phyloP scores from a whole-genome alignment of 768 basidiomycete genomes.

The Trichaptum fuscoviolaceum region DNA sequence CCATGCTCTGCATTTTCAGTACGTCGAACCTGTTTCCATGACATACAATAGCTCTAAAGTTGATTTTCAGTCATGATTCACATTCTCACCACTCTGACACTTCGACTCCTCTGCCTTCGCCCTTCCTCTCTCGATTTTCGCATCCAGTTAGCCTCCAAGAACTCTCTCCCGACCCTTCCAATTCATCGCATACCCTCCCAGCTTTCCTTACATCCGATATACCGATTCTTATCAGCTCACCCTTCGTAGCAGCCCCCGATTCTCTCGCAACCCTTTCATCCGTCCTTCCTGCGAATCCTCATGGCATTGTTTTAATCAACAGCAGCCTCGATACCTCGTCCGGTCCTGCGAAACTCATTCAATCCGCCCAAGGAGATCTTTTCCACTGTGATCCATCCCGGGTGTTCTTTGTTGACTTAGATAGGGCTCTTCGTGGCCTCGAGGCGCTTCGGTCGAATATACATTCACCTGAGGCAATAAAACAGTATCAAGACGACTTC shows the following conservation, averaged over 20 bases:
- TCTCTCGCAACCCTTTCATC: constrained; percentile 1
- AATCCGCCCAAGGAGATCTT: background rate
- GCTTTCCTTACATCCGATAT: background rate
- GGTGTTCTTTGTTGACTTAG: constrained; percentile 51
- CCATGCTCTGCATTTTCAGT: background rate
- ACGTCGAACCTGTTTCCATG: background rate
- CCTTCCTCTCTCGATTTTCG: background rate
- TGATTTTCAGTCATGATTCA: background rate
- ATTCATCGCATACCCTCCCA: background rate
- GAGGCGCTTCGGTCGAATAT: constrained; percentile 40
- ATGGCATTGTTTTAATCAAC: background rate
- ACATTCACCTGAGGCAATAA: constrained; percentile 44
- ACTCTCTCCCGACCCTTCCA: background rate
- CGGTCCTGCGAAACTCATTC: background rate
- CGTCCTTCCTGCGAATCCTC: background rate
- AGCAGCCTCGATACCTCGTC: background rate
- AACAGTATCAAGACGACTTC: constrained; percentile 60
- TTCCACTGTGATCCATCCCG: background rate
- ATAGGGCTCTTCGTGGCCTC: constrained; percentile 52
- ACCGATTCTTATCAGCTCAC: background rate
- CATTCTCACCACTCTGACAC: background rate
- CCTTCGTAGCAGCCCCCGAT: background rate
- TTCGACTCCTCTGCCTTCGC: background rate
- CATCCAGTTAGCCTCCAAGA: background rate
- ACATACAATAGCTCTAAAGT: background rate